phyloP scores from a whole-genome alignment of 805 yeast genomes.

The Candida tallmaniae region DNA sequence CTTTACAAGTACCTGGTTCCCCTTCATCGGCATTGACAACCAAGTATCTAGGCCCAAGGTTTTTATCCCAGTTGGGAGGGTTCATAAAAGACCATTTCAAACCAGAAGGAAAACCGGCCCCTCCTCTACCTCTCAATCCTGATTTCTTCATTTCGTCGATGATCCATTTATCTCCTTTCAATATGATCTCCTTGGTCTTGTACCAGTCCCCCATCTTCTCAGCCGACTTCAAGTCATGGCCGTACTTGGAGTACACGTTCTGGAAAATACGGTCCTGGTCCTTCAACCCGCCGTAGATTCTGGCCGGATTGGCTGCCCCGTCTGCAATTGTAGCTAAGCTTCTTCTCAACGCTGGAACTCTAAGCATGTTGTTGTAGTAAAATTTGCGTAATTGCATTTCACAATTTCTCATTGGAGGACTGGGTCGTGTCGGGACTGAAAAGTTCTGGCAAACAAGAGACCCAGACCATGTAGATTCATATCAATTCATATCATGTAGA shows the following conservation, averaged over 20 bases:
- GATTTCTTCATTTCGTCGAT: slow-evolving; percentile 82
- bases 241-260: slow-evolving; percentile 72
- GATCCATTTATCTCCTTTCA: slow-evolving; percentile 87
- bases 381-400: slow-evolving; percentile 16
- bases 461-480: no score
- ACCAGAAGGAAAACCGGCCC: slow-evolving; percentile 92
- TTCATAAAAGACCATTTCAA: slow-evolving; percentile 92
- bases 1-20: slow-evolving; percentile 93
- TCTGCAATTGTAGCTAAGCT: slow-evolving; percentile 45
- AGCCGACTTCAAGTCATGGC: slow-evolving; percentile 69
- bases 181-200: slow-evolving; percentile 79
- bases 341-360: slow-evolving; percentile 14
- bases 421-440: background rate
- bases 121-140: slow-evolving; percentile 88
- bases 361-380: slow-evolving; percentile 3
- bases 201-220: slow-evolving; percentile 87
- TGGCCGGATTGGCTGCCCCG: slow-evolving; percentile 44
- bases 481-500: no score
- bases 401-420: slow-evolving; percentile 17
- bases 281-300: slow-evolving; percentile 67
- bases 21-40: slow-evolving; percentile 94
- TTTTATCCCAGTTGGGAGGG: slow-evolving; percentile 94
- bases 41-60: slow-evolving; percentile 81
- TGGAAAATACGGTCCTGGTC: slow-evolving; percentile 88
- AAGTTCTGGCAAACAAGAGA: no score